Percentiles rank a stretch among this genome's conserved stretches.
Conservation (phyloP, 2,329 filamentous ascomycete species). For the Orbilia brochopaga region DNA sequence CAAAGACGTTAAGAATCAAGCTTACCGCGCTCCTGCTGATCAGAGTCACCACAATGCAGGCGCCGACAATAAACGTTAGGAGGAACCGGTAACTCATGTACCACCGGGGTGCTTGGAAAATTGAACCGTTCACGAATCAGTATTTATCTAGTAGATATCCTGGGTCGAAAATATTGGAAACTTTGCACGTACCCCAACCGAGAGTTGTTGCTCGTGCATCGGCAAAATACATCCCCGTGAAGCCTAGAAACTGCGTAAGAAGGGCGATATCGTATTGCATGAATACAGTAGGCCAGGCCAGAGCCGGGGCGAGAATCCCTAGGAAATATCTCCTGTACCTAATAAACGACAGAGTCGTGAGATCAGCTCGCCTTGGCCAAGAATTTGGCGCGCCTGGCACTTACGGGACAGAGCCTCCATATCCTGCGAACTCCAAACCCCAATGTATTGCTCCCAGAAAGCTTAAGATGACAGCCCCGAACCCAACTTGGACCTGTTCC, state of each 20-base stretch:
- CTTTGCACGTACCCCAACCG: conserved; percentile 66
- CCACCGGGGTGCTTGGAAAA: conserved; percentile 73
- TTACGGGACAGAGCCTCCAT: conserved; percentile 50
- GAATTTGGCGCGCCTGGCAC: not conserved
- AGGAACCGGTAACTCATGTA: conserved; percentile 90
- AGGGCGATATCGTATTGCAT: conserved; percentile 84
- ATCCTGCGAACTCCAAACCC: conserved; percentile 60
- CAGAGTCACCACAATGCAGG: conserved; percentile 78
- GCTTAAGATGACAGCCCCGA: conserved; percentile 71
- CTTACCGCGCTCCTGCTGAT: conserved; percentile 80
- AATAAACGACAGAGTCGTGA: no score
- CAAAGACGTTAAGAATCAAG: not conserved
- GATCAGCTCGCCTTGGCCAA: not conserved
- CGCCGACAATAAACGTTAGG: conserved; percentile 85
- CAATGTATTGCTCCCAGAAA: conserved; percentile 93
- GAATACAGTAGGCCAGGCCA: conserved; percentile 84
- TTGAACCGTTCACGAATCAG: no score
- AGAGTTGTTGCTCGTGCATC: conserved; percentile 74
- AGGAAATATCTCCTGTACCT: conserved; percentile 71
- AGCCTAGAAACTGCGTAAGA: conserved; percentile 82
- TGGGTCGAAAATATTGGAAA: not conserved
- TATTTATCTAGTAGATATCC: no score
- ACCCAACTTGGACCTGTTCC: conserved; percentile 87
- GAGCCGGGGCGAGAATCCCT: conserved; percentile 76
- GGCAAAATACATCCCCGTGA: conserved; percentile 83